These are phyloP conservation scores for Russula vinacea DNA, from an alignment of 768 basidiomycete species.

Conservation along the genomic window DNA sequence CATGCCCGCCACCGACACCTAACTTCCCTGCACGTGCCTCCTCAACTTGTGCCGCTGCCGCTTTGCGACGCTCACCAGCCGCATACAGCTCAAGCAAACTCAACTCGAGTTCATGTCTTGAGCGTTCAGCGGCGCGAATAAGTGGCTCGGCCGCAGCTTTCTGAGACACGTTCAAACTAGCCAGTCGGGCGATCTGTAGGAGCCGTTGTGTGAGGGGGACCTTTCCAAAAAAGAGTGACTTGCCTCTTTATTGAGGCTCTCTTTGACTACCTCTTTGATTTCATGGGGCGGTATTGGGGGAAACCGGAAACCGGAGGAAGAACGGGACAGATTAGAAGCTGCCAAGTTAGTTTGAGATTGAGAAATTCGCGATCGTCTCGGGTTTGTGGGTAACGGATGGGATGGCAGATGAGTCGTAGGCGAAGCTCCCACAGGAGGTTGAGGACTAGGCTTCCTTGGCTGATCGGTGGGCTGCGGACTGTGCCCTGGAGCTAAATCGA, in stretches of 20 bases:
- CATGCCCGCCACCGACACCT: constrained; percentile 37
- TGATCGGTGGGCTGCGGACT: constrained; percentile 20
- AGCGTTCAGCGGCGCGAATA: constrained; percentile 34
- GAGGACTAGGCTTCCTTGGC: constrained; percentile 19
- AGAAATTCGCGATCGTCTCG: constrained; percentile 15
- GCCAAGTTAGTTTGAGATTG: constrained; percentile 7
- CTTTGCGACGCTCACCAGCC: constrained; percentile 55
- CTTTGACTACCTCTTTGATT: constrained; percentile 22
- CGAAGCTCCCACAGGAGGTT: constrained; percentile 7
- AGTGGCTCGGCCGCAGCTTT: constrained; percentile 18
- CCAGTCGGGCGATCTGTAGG: constrained; percentile 20
- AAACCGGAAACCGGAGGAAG: constrained; percentile 19
- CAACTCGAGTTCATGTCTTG: constrained; percentile 60
- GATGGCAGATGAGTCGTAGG: constrained; percentile 1
- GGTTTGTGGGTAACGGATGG: constrained; percentile 8
- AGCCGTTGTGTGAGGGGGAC: background rate
- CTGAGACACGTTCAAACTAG: constrained; percentile 24
- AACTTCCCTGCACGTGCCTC: constrained; percentile 59
- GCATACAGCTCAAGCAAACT: constrained; percentile 57
- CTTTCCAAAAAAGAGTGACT: background rate
- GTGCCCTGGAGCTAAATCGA: constrained; percentile 10
- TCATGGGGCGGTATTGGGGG: constrained; percentile 20
- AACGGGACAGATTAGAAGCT: constrained; percentile 9
- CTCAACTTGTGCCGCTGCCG: constrained; percentile 58
- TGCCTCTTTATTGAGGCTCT: constrained; percentile 23